Conservation (phyloP, 192 early-diverging fungal species). For the Entrophospora sp. region DNA sequence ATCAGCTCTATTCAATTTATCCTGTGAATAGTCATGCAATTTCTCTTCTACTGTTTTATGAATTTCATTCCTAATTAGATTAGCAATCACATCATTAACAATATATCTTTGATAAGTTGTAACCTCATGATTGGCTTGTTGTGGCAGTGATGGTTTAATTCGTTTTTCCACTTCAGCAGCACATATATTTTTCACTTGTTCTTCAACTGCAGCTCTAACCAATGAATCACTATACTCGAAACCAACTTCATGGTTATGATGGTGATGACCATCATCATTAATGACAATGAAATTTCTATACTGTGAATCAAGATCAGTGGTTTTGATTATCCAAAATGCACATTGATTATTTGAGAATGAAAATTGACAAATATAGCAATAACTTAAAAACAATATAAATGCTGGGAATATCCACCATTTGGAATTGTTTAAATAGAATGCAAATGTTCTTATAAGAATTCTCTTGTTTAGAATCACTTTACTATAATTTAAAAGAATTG, state of each 20-base stretch:
- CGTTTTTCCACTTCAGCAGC: constrained; percentile 4
- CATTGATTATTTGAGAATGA: too few species aligned
- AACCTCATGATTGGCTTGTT: not conserved
- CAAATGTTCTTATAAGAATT: too few species aligned
- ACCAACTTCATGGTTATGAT: not conserved
- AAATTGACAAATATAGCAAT: too few species aligned
- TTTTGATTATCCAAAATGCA: too few species aligned
- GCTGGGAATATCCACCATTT: too few species aligned
- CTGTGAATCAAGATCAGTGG: too few species aligned
- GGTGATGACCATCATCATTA: too few species aligned
- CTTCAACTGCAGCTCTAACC: not conserved
- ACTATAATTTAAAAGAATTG: too few species aligned
- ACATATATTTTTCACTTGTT: not conserved
- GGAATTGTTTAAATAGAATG: too few species aligned
- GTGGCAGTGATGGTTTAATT: not conserved
- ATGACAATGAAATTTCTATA: too few species aligned
- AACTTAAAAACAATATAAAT: too few species aligned
- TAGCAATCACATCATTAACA: not conserved
- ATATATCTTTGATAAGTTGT: not conserved
- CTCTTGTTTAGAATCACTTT: too few species aligned
- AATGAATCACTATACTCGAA: constrained; percentile 1
- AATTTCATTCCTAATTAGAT: constrained; percentile 5
- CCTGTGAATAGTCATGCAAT: constrained; percentile 47
- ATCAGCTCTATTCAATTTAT: constrained; percentile 50
- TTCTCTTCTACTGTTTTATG: constrained; percentile 45